Evolutionary conservation across 2,329 filamentous ascomycete genomes (phyloP).

Genomic region (Chalaropsis thielavioides): DNA sequence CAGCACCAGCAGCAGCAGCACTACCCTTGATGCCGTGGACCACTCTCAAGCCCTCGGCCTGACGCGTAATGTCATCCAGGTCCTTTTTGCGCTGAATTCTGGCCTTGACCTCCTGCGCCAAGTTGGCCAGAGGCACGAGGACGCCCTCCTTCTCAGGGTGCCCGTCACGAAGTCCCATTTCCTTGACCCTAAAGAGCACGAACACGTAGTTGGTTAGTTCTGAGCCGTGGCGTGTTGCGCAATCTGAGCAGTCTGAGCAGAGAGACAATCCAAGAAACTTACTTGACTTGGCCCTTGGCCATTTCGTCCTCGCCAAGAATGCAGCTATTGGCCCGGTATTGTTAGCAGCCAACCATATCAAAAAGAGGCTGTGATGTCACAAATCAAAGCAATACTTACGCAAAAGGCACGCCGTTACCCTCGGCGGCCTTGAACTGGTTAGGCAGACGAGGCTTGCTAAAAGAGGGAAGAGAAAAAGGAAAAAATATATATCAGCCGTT

Average conservation of each 20-base stretch:
- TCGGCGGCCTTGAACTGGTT: constrained; percentile 89
- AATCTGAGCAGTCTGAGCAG: not conserved
- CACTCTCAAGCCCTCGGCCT: constrained; percentile 33
- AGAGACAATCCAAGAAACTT: constrained; percentile 6
- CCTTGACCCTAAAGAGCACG: constrained; percentile 46
- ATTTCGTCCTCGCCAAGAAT: constrained; percentile 88
- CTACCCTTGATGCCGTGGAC: constrained; percentile 32
- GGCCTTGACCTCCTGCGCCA: constrained; percentile 48
- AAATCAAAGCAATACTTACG: constrained; percentile 22
- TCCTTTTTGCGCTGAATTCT: constrained; percentile 31
- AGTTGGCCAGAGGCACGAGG: constrained; percentile 48
- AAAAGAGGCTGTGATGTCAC: not conserved
- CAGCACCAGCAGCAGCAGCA: constrained; percentile 4
- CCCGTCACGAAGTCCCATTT: constrained; percentile 54
- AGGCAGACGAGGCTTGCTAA: constrained; percentile 66
- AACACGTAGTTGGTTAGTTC: not conserved
- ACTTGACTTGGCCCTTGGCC: constrained; percentile 62
- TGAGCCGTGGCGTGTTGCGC: not conserved
- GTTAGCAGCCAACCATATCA: constrained; percentile 1
- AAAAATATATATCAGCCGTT: no score
- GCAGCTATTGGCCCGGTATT: constrained; percentile 29
- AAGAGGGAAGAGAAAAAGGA: not conserved
- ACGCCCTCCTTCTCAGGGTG: constrained; percentile 86
- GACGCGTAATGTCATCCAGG: constrained; percentile 30
- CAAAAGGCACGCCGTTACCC: constrained; percentile 62